phyloP scores from a whole-genome alignment of 2,329 filamentous ascomycete genomes.

The Massarina eburnea region DNA sequence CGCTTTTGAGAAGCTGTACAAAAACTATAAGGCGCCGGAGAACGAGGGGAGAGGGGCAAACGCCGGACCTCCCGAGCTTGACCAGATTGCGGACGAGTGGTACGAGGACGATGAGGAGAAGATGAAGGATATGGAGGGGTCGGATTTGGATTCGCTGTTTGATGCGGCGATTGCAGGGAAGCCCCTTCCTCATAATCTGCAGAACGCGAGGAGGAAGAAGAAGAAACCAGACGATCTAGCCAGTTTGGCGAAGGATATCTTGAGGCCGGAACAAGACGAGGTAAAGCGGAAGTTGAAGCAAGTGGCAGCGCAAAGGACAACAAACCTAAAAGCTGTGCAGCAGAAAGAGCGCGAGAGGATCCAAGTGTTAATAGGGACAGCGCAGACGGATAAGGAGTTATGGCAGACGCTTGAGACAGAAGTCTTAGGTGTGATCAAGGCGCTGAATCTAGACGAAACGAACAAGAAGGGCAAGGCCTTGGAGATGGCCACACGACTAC shows the following conservation, averaged over 20 bases:
- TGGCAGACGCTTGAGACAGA: conserved; percentile 69
- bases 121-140: not conserved
- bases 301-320: conserved; percentile 10
- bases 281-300: conserved; percentile 9
- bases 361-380: conserved; percentile 55
- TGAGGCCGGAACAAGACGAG: conserved; percentile 9
- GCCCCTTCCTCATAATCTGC: conserved; percentile 1
- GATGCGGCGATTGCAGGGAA: conserved; percentile 26
- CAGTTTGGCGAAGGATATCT: conserved; percentile 18
- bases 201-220: conserved; percentile 5
- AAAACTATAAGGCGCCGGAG: conserved; percentile 24
- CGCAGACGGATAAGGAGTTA: conserved; percentile 63
- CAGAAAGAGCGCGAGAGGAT: conserved; percentile 55
- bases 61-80: conserved; percentile 17
- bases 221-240: conserved; percentile 11
- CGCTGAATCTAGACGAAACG: conserved; percentile 53
- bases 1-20: conserved; percentile 40
- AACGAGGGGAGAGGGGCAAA: conserved; percentile 4
- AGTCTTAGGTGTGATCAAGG: conserved; percentile 63
- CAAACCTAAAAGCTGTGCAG: conserved; percentile 15
- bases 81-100: conserved; percentile 35
- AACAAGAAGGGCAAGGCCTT: not conserved
- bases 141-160: conserved; percentile 34
- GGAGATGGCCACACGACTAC: not conserved
- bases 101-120: conserved; percentile 32